These are phyloP conservation scores for Melocanna baccifera DNA, from an alignment of 176 grass and related monocot species.

Conservation along the genomic window DNA sequence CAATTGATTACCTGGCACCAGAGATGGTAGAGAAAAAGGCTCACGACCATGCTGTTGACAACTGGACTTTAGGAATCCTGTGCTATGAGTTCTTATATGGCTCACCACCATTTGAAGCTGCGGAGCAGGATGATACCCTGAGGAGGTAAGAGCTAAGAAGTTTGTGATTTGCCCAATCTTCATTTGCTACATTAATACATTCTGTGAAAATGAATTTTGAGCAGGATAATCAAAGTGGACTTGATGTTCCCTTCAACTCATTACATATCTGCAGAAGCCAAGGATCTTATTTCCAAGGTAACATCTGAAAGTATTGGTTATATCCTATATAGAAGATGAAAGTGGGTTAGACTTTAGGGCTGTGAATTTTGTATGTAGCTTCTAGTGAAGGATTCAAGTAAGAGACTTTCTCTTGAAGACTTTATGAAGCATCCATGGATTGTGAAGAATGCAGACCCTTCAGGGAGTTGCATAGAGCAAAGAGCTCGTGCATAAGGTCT, in stretches of 20 bases:
- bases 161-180: not conserved
- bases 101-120: conserved; percentile 74
- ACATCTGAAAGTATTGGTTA: conserved; percentile 1
- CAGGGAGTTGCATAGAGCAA: conserved; percentile 63
- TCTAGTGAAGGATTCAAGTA: conserved; percentile 87
- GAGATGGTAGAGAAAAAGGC: conserved; percentile 93
- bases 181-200: conserved; percentile 32
- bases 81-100: conserved; percentile 94
- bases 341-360: not conserved
- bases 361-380: conserved; percentile 49
- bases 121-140: conserved; percentile 63
- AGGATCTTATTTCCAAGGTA: conserved; percentile 89
- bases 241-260: conserved; percentile 63
- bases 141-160: conserved; percentile 34
- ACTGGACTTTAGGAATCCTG: conserved; percentile 89
- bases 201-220: conserved; percentile 25
- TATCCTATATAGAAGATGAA: not conserved
- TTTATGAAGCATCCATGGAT: conserved; percentile 89
- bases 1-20: conserved; percentile 87
- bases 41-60: conserved; percentile 88
- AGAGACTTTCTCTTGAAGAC: conserved; percentile 74
- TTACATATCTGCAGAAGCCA: conserved; percentile 66
- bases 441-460: conserved; percentile 71
- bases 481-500: not conserved
- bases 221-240: conserved; percentile 87